phyloP scores from a whole-genome alignment of 2,329 filamentous ascomycete genomes.

The Aspergillus sp. region DNA sequence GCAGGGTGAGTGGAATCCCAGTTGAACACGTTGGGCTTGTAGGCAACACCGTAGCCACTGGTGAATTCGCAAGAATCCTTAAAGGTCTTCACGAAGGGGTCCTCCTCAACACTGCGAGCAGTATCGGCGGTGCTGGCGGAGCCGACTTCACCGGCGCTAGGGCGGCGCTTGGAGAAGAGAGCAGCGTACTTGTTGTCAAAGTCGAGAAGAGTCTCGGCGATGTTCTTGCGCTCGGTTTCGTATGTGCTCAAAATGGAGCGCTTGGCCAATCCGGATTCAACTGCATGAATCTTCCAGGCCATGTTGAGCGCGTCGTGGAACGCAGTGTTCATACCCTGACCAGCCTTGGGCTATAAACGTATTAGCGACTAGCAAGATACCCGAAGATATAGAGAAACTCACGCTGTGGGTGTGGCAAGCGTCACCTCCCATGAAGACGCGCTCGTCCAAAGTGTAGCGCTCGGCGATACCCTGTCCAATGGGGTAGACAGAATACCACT shows the following conservation, averaged over 20 bases:
- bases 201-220: conserved; percentile 80
- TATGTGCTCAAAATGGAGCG: conserved; percentile 81
- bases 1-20: conserved; percentile 77
- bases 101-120: conserved; percentile 47
- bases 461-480: conserved; percentile 70
- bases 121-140: conserved; percentile 58
- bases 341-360: conserved; percentile 59
- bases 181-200: conserved; percentile 92
- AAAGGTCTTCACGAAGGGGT: conserved; percentile 86
- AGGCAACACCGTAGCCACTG: conserved; percentile 86
- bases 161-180: conserved; percentile 79
- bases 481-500: conserved; percentile 70
- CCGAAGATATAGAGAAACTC: conserved; percentile 21
- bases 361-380: conserved; percentile 14
- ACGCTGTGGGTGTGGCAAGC: conserved; percentile 66
- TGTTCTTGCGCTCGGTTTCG: conserved; percentile 80
- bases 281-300: conserved; percentile 94
- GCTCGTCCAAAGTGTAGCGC: conserved; percentile 66
- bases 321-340: conserved; percentile 67
- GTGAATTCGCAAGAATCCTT: conserved; percentile 92
- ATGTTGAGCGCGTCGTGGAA: conserved; percentile 76
- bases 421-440: conserved; percentile 69
- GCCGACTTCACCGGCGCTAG: conserved; percentile 72
- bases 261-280: conserved; percentile 79
- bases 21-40: conserved; percentile 80